These are phyloP conservation scores for Alternaria postmessia DNA, from an alignment of 2,329 filamentous ascomycete species.

Conservation along the genomic window DNA sequence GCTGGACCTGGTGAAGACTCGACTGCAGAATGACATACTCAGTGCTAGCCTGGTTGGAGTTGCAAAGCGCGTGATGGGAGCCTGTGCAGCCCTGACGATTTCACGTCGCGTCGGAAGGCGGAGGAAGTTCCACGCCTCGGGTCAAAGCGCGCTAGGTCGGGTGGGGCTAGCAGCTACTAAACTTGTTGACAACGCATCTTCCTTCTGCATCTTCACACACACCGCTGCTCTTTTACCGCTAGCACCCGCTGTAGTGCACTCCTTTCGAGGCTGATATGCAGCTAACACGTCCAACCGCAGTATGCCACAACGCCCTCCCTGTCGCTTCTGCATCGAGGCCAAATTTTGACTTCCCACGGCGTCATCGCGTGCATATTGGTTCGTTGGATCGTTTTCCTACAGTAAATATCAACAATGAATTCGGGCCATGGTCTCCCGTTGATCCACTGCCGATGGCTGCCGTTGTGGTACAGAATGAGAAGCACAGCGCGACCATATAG, in stretches of 20 bases:
- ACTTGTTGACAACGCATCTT: constrained; percentile 18
- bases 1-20: constrained; percentile 23
- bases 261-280: constrained; percentile 33
- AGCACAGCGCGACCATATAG: constrained; percentile 24
- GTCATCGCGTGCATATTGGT: constrained; percentile 32
- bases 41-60: constrained; percentile 24
- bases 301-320: constrained; percentile 41
- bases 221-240: constrained; percentile 18
- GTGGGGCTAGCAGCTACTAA: constrained; percentile 5
- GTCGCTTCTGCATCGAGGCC: constrained; percentile 37
- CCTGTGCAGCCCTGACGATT: constrained; percentile 3
- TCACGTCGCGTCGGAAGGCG: constrained; percentile 6
- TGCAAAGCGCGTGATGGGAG: constrained; percentile 14
- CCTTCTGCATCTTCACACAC: constrained; percentile 19
- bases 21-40: constrained; percentile 43
- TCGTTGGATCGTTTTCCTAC: constrained; percentile 23
- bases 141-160: constrained; percentile 6
- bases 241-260: constrained; percentile 22
- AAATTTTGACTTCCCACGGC: constrained; percentile 29
- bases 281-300: constrained; percentile 43
- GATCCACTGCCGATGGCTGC: constrained; percentile 22
- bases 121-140: constrained; percentile 4
- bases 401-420: constrained; percentile 16
- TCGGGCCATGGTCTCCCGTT: constrained; percentile 22
- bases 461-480: constrained; percentile 26